These are phyloP conservation scores for Neonectria faginata DNA, from an alignment of 2,329 filamentous ascomycete genomes.

Conservation along the genomic window DNA sequence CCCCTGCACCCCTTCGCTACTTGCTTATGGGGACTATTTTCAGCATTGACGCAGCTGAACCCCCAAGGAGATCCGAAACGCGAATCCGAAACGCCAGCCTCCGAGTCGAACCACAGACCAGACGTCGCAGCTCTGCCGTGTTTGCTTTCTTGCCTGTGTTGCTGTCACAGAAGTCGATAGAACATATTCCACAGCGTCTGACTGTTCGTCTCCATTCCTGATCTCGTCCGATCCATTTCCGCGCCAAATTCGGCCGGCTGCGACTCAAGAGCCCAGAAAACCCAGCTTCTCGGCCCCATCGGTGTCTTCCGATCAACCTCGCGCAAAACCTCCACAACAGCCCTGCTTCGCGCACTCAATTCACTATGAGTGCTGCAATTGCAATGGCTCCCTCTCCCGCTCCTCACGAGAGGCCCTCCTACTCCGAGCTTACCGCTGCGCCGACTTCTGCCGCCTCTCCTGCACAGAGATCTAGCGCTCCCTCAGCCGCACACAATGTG, in stretches of 20 bases:
- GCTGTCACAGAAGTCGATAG: background rate
- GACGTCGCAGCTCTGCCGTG: slow-evolving; percentile 17
- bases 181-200: slow-evolving; percentile 24
- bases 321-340: slow-evolving; percentile 32
- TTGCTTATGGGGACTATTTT: slow-evolving; percentile 22
- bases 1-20: background rate
- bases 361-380: slow-evolving; percentile 75
- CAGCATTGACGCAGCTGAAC: slow-evolving; percentile 25
- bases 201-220: slow-evolving; percentile 39
- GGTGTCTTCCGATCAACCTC: slow-evolving; percentile 36
- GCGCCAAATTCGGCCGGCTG: slow-evolving; percentile 39
- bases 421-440: slow-evolving; percentile 61
- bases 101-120: slow-evolving; percentile 19
- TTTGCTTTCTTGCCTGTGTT: slow-evolving; percentile 18
- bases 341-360: slow-evolving; percentile 37
- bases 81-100: slow-evolving; percentile 4
- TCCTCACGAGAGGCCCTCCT: slow-evolving; percentile 72
- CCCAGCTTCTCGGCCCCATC: slow-evolving; percentile 35
- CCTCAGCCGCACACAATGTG: slow-evolving; percentile 55
- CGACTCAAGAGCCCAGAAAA: slow-evolving; percentile 42
- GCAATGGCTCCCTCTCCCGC: slow-evolving; percentile 77
- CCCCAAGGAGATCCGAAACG: slow-evolving; percentile 25
- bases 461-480: slow-evolving; percentile 56
- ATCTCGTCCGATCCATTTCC: slow-evolving; percentile 35
- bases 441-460: slow-evolving; percentile 55